A percentile compares a stretch with the other conserved stretches of the same genome.
Conservation (phyloP, 2,329 filamentous ascomycete species). For the Corniculantispora saksenae region DNA sequence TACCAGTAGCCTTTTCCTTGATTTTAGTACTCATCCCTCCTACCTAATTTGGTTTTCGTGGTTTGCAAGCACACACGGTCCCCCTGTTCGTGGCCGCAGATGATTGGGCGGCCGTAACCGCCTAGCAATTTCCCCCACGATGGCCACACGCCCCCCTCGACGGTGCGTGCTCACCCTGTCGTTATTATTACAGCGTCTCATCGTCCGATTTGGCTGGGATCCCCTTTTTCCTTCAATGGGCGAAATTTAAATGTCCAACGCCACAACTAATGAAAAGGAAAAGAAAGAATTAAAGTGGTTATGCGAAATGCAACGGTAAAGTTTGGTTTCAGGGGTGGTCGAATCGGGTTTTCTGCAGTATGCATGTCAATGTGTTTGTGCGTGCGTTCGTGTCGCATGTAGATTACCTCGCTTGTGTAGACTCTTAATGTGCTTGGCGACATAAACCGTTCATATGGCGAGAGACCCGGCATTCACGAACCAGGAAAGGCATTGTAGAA, state of each 20-base stretch:
- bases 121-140: conserved; percentile 9
- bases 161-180: background rate
- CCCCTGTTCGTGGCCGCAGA: background rate
- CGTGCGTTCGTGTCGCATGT: background rate
- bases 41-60: background rate
- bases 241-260: background rate
- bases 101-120: conserved; percentile 8
- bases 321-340: background rate
- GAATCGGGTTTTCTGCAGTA: background rate
- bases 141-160: background rate
- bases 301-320: background rate
- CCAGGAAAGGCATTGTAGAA: too few species aligned
- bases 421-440: background rate
- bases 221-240: background rate
- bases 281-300: background rate
- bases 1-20: too few species aligned
- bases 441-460: too few species aligned
- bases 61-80: background rate
- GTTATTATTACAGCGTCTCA: conserved; percentile 1
- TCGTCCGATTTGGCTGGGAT: background rate
- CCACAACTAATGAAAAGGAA: too few species aligned
- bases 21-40: too few species aligned
- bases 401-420: background rate
- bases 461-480: too few species aligned
- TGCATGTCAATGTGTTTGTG: background rate